Conservation (phyloP, 495 filamentous ascomycete species). For the Xylaria acuta region DNA sequence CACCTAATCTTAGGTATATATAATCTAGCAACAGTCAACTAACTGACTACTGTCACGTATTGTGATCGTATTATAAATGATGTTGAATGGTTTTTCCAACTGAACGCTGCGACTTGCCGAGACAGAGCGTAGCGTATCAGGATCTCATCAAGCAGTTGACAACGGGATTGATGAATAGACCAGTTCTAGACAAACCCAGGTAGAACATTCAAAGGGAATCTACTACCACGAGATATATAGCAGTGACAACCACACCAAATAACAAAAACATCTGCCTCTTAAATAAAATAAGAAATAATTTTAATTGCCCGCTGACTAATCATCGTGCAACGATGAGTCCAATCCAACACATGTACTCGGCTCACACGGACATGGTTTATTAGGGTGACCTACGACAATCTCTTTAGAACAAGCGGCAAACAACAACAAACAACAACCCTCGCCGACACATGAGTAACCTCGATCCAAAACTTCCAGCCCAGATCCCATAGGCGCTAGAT, state of each 20-base stretch:
- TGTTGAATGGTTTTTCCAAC: too few relatives aligned
- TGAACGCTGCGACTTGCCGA: too few relatives aligned
- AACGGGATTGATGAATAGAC: too few relatives aligned
- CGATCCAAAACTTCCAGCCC: not conserved
- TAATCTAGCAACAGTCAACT: too few relatives aligned
- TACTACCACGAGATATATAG: not conserved
- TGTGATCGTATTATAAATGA: too few relatives aligned
- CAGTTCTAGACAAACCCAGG: too few relatives aligned
- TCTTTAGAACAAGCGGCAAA: not conserved
- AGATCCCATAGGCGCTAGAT: not conserved
- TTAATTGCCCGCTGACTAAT: not conserved
- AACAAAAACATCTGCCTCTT: not conserved
- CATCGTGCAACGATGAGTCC: not conserved
- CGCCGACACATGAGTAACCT: not conserved
- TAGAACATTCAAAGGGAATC: too few relatives aligned
- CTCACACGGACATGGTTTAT: not conserved
- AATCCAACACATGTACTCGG: not conserved
- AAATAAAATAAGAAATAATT: not conserved
- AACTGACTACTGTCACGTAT: too few relatives aligned
- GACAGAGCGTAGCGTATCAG: too few relatives aligned
- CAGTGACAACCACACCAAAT: not conserved
- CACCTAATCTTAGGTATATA: too few relatives aligned
- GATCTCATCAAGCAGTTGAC: too few relatives aligned
- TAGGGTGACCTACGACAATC: conserved; percentile 5
- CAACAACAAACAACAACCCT: not conserved